Evolutionary conservation across 2,329 filamentous ascomycete species (phyloP).

Genomic region (Rutstroemia sp.): DNA sequence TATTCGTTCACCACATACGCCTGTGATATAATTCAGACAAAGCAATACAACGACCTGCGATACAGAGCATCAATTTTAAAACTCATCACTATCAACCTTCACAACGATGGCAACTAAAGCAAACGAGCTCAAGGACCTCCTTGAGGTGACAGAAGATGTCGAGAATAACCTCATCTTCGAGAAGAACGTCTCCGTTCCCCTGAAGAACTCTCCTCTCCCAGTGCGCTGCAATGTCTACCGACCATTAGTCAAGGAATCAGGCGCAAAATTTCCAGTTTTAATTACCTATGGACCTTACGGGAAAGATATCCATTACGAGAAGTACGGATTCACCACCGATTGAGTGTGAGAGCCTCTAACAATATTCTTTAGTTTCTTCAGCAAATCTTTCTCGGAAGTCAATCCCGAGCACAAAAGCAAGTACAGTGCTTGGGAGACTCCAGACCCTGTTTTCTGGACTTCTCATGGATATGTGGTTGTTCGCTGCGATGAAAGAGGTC

Average conservation of each 20-base stretch:
- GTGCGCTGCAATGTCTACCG: conserved; percentile 45
- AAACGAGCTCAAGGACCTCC: conserved; percentile 12
- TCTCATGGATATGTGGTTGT: conserved; percentile 35
- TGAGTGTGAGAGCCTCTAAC: neutral
- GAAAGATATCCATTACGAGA: conserved; percentile 60
- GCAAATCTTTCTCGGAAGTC: conserved; percentile 40
- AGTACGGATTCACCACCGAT: conserved; percentile 27
- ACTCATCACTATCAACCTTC: neutral
- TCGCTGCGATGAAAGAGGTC: conserved; percentile 42
- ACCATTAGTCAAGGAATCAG: conserved; percentile 33
- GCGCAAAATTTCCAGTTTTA: conserved; percentile 46
- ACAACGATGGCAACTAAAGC: neutral
- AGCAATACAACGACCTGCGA: too few relatives aligned
- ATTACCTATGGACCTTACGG: conserved; percentile 69
- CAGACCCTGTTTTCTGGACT: conserved; percentile 38
- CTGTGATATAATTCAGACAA: too few relatives aligned
- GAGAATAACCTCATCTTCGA: conserved; percentile 34
- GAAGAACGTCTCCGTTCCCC: conserved; percentile 39
- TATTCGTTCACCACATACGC: too few relatives aligned
- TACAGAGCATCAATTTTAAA: too few relatives aligned
- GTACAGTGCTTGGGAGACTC: conserved; percentile 39
- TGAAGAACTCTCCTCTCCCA: conserved; percentile 35
- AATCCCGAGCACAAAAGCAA: conserved; percentile 35
- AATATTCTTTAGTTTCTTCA: conserved; percentile 35
- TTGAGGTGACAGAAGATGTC: conserved; percentile 14